These are phyloP conservation scores for Colletotrichum liaoningense DNA, from an alignment of 2,329 filamentous ascomycete genomes.

Conservation along the genomic window DNA sequence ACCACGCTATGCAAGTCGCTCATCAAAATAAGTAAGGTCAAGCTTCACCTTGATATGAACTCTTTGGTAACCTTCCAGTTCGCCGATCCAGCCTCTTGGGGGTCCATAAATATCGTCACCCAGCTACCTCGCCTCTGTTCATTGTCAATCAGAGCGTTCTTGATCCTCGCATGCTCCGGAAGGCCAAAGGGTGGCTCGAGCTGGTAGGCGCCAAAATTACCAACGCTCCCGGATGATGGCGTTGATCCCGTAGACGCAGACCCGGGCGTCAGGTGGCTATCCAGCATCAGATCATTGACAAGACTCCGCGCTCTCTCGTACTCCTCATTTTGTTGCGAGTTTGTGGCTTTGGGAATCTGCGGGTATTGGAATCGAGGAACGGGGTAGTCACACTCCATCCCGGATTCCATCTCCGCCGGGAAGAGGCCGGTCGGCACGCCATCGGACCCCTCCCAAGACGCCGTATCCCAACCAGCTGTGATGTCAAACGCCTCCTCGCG, in stretches of 20 bases:
- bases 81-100: slow-evolving; percentile 35
- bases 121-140: slow-evolving; percentile 41
- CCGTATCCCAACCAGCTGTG: background rate
- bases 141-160: slow-evolving; percentile 45
- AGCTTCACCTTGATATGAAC: slow-evolving; percentile 43
- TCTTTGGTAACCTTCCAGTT: slow-evolving; percentile 45
- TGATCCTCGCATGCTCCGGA: slow-evolving; percentile 41
- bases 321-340: background rate
- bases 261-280: slow-evolving; percentile 9
- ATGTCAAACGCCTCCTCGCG: background rate
- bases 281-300: background rate
- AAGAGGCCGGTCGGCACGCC: background rate
- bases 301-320: background rate
- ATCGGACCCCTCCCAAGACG: slow-evolving; percentile 6
- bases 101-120: slow-evolving; percentile 44
- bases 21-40: background rate
- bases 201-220: slow-evolving; percentile 12
- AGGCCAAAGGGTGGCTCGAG: slow-evolving; percentile 44
- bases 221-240: background rate
- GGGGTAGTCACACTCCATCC: background rate
- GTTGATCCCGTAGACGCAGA: slow-evolving; percentile 10
- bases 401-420: background rate
- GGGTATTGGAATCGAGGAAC: slow-evolving; percentile 10
- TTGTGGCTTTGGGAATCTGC: slow-evolving; percentile 1
- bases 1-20: background rate